Percentiles rank a stretch among this genome's conserved stretches.
phyloP scores from a whole-genome alignment of 1,284 basidiomycete genomes.

The Austroboletus rostrupii region DNA sequence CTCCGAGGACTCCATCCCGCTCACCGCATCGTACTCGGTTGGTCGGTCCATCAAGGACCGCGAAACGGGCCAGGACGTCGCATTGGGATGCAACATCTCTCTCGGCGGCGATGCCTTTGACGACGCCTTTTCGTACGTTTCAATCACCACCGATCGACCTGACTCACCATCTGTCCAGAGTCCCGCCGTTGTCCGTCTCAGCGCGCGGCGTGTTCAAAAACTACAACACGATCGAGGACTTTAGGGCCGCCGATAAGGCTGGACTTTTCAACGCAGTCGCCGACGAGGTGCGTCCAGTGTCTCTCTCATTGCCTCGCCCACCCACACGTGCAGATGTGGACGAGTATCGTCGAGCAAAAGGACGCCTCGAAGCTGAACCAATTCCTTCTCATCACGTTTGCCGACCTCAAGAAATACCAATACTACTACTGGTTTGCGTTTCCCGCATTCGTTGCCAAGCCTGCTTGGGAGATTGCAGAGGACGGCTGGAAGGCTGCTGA shows the following conservation, averaged over 20 bases:
- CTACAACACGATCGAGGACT: constrained; percentile 96
- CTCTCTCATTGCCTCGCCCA: not conserved
- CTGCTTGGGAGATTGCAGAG: constrained; percentile 76
- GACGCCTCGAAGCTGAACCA: constrained; percentile 59
- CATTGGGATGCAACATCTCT: constrained; percentile 56
- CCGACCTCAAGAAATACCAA: constrained; percentile 97
- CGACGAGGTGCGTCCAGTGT: constrained; percentile 46
- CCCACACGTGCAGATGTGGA: constrained; percentile 56
- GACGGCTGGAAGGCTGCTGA: constrained; percentile 51
- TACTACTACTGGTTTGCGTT: constrained; percentile 99
- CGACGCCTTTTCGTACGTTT: constrained; percentile 35
- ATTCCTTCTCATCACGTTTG: constrained; percentile 89
- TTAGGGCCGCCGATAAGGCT: constrained; percentile 87
- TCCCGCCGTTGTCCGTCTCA: constrained; percentile 39
- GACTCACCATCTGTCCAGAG: constrained; percentile 26
- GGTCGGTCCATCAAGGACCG: constrained; percentile 75
- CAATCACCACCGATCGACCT: constrained; percentile 18
- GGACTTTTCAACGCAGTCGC: constrained; percentile 72
- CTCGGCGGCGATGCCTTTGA: constrained; percentile 60
- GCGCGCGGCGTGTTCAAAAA: constrained; percentile 78
- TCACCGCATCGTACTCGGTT: constrained; percentile 67
- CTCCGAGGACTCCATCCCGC: constrained; percentile 65
- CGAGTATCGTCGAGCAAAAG: constrained; percentile 47
- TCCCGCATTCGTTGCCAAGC: constrained; percentile 85
- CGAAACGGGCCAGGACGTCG: constrained; percentile 63